Base-by-base conservation (phyloP, 2,329 filamentous ascomycete species). In the Sporothrix schenckii region DNA sequence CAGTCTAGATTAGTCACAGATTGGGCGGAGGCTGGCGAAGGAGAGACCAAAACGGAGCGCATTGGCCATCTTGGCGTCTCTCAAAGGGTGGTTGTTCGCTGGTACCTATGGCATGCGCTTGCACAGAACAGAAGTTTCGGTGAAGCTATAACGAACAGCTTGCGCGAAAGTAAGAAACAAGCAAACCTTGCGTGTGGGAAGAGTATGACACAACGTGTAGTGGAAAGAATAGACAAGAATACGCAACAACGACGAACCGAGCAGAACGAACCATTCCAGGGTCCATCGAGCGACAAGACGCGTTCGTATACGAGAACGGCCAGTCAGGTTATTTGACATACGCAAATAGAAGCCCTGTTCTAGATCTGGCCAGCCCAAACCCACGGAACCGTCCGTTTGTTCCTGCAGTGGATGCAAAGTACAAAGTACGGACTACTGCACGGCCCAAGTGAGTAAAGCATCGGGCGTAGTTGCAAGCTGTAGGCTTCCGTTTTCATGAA, bases 321-420 rank as follows among this genome's bases (percentile, higher is more conserved):
- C 34, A 9, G 4, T 34, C 34, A 30, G 34, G 34, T 34, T 6
- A 34, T 34, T 34, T 6, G 34, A 7, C 34, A 34, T 34, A 34
- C 7, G 34, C 34, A 34, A 34, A 34, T 34, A 34, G 34, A 34
- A 34, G 4, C 2, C 34, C 34, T 16, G 11, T 13, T 49, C 16
- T 49, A 1, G 44, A 14, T 47, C 44, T 47, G 44, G 44, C 16
- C 16, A 1, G 41, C 5, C 41, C 14, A 16, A 14, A 19, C 16
- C 54, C 54, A 58, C 54, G 54, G 54, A 39, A 58, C 54, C 34
- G 54, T 30, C 54, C 54, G 54, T 30, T n/a, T 16, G 54, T 39
- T 58, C 54, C 54, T 58, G 54, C 54, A 58, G 30, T 13, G 44
- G 16, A 49, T 19, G 44, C 44, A 6, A 49, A 4, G 14, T 19